Evolutionary conservation across 805 yeast genomes (phyloP).

Genomic region (Lachancea kluyveri): DNA sequence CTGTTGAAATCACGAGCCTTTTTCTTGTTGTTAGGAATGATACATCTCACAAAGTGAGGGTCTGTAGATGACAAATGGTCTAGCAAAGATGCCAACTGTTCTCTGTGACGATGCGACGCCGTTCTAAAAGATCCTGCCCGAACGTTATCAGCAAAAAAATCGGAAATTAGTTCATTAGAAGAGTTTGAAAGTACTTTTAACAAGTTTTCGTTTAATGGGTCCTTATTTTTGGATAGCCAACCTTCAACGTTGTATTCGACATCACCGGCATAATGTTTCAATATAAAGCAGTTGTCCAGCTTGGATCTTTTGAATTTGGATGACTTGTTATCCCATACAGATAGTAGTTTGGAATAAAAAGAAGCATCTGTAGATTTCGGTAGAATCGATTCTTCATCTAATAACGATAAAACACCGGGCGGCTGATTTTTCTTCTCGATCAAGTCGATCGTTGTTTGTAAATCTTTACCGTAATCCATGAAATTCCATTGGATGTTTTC

Average conservation of each 20-base stretch:
- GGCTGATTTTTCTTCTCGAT: slow-evolving; percentile 58
- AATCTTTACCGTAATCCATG: slow-evolving; percentile 90
- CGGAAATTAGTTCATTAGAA: slow-evolving; percentile 45
- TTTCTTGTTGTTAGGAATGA: slow-evolving; percentile 79
- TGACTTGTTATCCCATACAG: slow-evolving; percentile 51
- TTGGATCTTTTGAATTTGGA: slow-evolving; percentile 67
- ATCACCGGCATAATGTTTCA: slow-evolving; percentile 91
- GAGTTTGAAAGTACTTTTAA: slow-evolving; percentile 57
- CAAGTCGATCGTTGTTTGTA: slow-evolving; percentile 89
- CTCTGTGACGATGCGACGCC: slow-evolving; percentile 83
- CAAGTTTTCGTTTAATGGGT: slow-evolving; percentile 79
- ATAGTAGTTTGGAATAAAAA: slow-evolving; percentile 71
- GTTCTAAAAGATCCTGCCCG: slow-evolving; percentile 51
- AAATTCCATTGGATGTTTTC: slow-evolving; percentile 97
- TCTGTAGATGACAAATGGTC: slow-evolving; percentile 69
- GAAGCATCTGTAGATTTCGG: slow-evolving; percentile 83
- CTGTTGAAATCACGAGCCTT: slow-evolving; percentile 68
- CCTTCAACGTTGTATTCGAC: slow-evolving; percentile 92
- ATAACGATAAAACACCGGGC: slow-evolving; percentile 75
- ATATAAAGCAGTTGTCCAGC: slow-evolving; percentile 67
- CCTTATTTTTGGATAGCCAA: slow-evolving; percentile 93
- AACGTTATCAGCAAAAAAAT: slow-evolving; percentile 38
- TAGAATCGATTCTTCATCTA: slow-evolving; percentile 93
- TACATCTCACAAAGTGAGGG: slow-evolving; percentile 97
- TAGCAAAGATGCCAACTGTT: slow-evolving; percentile 70